A percentile compares a stretch with the other conserved stretches of the same genome.
These are phyloP conservation scores for Chlamydomonas sphaeroides DNA, from an alignment of 139 green algal genomes.

Conservation along the genomic window DNA sequence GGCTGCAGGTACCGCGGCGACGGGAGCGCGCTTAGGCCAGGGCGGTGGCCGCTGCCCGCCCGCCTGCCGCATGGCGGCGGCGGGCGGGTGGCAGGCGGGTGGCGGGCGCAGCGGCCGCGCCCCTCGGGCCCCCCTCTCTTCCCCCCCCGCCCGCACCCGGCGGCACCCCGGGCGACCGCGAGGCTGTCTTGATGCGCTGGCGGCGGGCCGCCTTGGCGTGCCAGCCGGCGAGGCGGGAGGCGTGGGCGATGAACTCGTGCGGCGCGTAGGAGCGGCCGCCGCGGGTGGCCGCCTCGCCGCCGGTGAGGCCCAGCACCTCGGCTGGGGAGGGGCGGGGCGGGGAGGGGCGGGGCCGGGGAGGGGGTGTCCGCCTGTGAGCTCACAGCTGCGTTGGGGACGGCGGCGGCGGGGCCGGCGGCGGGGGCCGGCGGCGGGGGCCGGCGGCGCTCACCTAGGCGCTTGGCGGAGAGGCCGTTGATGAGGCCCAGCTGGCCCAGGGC, in stretches of 20 bases:
- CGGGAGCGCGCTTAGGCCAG: no score
- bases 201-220: constrained; percentile 10
- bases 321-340: neutral
- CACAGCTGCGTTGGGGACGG: neutral
- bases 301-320: constrained; percentile 10
- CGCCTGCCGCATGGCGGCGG: no score
- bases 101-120: no score
- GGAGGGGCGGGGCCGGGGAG: neutral
- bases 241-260: constrained; percentile 35
- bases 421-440: no score
- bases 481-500: constrained; percentile 11
- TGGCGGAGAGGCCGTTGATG: constrained; percentile 12
- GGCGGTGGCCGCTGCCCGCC: no score
- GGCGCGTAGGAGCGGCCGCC: neutral
- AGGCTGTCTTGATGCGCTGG: constrained; percentile 2
- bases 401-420: neutral
- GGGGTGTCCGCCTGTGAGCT: neutral
- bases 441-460: constrained; percentile 12
- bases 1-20: no score
- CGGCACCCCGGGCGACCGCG: neutral
- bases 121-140: no score
- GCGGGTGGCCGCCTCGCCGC: neutral
- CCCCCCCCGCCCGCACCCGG: no score
- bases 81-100: no score
- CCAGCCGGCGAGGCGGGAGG: neutral